A percentile compares a stretch with the other conserved stretches of the same genome.
Conservation (phyloP, 441 rosid species). For the Eugenia klotzschiana region DNA sequence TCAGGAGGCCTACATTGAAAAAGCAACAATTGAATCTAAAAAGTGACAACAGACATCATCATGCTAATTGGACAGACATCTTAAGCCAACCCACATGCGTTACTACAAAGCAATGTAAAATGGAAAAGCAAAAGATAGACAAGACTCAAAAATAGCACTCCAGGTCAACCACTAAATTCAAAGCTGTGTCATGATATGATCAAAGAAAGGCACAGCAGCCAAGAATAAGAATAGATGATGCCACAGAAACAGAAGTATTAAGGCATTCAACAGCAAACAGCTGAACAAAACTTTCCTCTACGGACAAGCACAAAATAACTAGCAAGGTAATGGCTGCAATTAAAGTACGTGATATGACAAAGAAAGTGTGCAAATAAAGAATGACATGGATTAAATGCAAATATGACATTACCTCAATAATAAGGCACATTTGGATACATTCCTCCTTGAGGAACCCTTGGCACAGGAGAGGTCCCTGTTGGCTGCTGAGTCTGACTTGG, state of each 20-base stretch:
- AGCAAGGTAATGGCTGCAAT: neutral
- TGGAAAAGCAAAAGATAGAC: neutral
- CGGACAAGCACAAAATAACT: neutral
- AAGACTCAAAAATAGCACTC: neutral
- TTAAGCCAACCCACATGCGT: neutral
- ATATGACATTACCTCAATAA: constrained; percentile 39
- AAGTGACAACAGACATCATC: neutral
- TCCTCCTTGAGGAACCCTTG: constrained; percentile 73
- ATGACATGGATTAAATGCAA: neutral
- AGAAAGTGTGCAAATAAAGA: neutral
- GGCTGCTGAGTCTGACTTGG: constrained; percentile 55
- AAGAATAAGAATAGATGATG: neutral
- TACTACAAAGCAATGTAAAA: neutral
- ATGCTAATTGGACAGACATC: neutral
- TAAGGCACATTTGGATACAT: constrained; percentile 68
- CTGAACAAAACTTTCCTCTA: neutral
- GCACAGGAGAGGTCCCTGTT: constrained; percentile 38
- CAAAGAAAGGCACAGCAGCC: neutral
- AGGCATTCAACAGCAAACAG: neutral
- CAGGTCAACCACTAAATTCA: neutral
- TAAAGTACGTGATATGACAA: neutral
- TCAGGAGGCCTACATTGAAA: neutral
- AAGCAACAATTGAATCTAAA: neutral
- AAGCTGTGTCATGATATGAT: neutral
- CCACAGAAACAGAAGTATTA: neutral